Conservation (phyloP, 371 early-diverging fungal genomes). For the Mortierella sp. region DNA sequence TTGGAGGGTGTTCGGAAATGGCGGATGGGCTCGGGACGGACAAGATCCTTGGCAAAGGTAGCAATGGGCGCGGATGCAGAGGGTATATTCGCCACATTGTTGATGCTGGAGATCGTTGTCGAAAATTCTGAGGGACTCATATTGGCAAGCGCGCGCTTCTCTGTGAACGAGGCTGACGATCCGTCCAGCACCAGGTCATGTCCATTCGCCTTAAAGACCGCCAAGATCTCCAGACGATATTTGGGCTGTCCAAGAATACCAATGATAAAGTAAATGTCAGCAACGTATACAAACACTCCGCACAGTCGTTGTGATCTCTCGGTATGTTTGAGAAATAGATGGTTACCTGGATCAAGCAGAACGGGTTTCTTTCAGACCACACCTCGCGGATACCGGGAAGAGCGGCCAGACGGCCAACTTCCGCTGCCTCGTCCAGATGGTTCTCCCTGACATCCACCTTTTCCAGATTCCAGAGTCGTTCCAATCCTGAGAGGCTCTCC, state of each 20-base stretch:
- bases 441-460: conserved; percentile 78
- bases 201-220: conserved; percentile 62
- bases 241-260: conserved; percentile 57
- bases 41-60: conserved; percentile 43
- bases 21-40: not conserved
- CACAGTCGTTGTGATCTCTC: too few relatives aligned
- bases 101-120: conserved; percentile 43
- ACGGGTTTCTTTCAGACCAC: conserved; percentile 74
- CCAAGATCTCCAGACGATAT: conserved; percentile 70
- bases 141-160: conserved; percentile 46
- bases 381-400: conserved; percentile 72
- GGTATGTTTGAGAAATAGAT: conserved; percentile 42
- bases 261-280: not conserved
- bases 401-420: conserved; percentile 68
- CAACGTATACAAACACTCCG: not conserved
- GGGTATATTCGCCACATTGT: conserved; percentile 58
- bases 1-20: conserved; percentile 19
- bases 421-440: conserved; percentile 69
- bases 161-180: conserved; percentile 65
- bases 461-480: conserved; percentile 80
- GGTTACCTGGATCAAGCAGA: conserved; percentile 66
- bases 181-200: conserved; percentile 71
- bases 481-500: conserved; percentile 73
- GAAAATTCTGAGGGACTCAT: conserved; percentile 43
- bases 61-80: conserved; percentile 52